Conservation (phyloP, 2,329 filamentous ascomycete genomes). For the Trichoderma sp. region DNA sequence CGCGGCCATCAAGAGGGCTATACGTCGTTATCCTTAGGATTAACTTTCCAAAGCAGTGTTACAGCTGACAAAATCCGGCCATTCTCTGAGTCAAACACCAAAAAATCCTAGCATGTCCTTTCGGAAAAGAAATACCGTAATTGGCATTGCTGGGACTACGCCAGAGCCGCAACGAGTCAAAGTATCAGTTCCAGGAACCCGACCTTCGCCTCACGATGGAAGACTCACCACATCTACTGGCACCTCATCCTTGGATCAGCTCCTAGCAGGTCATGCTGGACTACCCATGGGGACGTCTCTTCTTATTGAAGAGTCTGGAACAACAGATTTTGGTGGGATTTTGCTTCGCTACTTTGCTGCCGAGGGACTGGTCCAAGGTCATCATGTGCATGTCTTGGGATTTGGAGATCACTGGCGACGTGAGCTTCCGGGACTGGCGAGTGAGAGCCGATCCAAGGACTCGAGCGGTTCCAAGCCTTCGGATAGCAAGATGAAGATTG, state of each 20-base stretch:
- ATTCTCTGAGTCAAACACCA: neutral
- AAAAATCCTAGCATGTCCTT: conserved; percentile 53
- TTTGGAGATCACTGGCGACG: conserved; percentile 77
- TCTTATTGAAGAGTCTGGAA: conserved; percentile 83
- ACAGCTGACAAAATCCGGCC: conserved; percentile 5
- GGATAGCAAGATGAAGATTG: conserved; percentile 93
- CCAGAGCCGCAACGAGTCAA: conserved; percentile 37
- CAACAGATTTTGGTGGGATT: conserved; percentile 88
- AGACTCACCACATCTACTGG: conserved; percentile 89
- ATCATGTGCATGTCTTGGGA: conserved; percentile 83
- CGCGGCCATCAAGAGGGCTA: neutral
- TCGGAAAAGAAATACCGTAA: conserved; percentile 57
- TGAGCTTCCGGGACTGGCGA: conserved; percentile 74
- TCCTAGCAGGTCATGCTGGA: conserved; percentile 84
- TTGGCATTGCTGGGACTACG: conserved; percentile 39
- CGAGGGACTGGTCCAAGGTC: conserved; percentile 88
- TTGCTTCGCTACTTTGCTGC: conserved; percentile 87
- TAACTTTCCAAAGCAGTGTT: too few relatives aligned
- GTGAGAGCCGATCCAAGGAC: conserved; percentile 42
- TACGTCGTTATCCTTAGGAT: neutral
- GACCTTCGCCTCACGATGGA: conserved; percentile 87
- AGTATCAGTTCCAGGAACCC: conserved; percentile 54
- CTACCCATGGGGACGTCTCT: conserved; percentile 79
- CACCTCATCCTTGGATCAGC: conserved; percentile 77
- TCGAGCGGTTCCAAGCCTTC: conserved; percentile 43